Evolutionary conservation across 164 flowering plant genomes (phyloP).

Genomic region (Tetrastigma voinierianum): DNA sequence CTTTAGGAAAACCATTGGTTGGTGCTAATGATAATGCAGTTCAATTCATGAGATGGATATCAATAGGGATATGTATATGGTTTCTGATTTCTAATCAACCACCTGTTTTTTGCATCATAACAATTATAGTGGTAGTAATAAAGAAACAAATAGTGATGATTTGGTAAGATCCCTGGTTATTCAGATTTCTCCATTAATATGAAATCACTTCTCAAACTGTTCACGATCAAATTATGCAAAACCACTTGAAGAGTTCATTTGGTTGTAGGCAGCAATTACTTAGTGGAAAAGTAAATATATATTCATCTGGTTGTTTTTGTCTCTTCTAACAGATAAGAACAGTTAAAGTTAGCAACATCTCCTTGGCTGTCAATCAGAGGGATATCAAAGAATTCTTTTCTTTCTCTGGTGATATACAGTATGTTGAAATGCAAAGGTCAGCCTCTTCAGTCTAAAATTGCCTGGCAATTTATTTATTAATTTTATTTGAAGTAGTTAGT

Average conservation of each 20-base stretch:
- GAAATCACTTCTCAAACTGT: not conserved
- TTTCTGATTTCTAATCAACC: not conserved
- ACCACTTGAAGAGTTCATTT: not conserved
- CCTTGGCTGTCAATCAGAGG: slow-evolving; percentile 40
- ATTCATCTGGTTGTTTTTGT: not conserved
- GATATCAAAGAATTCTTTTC: slow-evolving; percentile 75
- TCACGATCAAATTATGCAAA: not conserved
- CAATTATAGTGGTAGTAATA: too few species aligned
- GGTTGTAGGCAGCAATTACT: not conserved
- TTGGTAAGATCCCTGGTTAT: too few species aligned
- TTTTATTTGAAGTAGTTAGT: not conserved
- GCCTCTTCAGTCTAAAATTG: not conserved
- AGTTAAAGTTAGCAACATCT: slow-evolving; percentile 65
- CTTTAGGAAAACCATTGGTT: not conserved
- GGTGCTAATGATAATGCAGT: too few species aligned
- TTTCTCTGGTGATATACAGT: slow-evolving; percentile 68
- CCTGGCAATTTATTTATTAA: not conserved
- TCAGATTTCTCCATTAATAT: too few species aligned
- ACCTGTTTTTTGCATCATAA: too few species aligned
- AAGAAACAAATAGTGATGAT: too few species aligned
- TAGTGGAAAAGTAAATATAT: not conserved
- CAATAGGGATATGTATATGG: too few species aligned
- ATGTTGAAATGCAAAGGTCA: slow-evolving; percentile 69
- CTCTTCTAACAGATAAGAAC: slow-evolving; percentile 51
- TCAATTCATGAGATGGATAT: not conserved